These are phyloP conservation scores for Pulveroboletus sp. DNA, from an alignment of 768 basidiomycete species.

Conservation along the genomic window DNA sequence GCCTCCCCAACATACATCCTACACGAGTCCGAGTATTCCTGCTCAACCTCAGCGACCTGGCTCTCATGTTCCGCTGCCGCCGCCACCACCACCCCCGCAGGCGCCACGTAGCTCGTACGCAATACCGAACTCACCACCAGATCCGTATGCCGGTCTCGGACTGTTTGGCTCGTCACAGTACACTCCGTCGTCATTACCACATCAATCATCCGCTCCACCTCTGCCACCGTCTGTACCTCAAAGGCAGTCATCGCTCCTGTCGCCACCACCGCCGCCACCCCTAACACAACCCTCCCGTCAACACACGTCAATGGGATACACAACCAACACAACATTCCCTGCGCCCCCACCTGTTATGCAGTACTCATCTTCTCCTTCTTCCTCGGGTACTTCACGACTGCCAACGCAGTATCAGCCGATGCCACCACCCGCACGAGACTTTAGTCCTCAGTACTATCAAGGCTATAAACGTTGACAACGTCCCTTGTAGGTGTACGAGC, in stretches of 20 bases:
- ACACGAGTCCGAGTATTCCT: constrained; percentile 14
- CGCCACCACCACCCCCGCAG: constrained; percentile 27
- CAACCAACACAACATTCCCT: constrained; percentile 17
- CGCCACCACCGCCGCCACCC: constrained; percentile 16
- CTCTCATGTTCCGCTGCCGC: constrained; percentile 18
- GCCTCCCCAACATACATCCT: constrained; percentile 28
- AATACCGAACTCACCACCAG: constrained; percentile 18
- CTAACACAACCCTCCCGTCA: constrained; percentile 19
- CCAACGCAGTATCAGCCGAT: constrained; percentile 25
- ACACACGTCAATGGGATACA: constrained; percentile 15
- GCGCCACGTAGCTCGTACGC: constrained; percentile 24
- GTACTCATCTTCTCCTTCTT: constrained; percentile 17
- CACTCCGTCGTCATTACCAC: not conserved
- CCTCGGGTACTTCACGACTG: constrained; percentile 14
- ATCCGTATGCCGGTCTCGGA: constrained; percentile 36
- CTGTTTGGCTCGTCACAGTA: constrained; percentile 23
- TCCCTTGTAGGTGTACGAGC: not conserved
- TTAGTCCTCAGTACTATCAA: constrained; percentile 27
- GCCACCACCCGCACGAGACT: constrained; percentile 30
- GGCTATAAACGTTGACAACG: constrained; percentile 25
- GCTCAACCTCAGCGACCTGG: constrained; percentile 21
- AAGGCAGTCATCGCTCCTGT: constrained; percentile 24
- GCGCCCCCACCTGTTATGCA: constrained; percentile 29
- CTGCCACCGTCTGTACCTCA: constrained; percentile 17
- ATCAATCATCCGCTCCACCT: constrained; percentile 14